Base-by-base conservation (phyloP, 306 rosid species). In the Vigna reflexopilosa region DNA sequence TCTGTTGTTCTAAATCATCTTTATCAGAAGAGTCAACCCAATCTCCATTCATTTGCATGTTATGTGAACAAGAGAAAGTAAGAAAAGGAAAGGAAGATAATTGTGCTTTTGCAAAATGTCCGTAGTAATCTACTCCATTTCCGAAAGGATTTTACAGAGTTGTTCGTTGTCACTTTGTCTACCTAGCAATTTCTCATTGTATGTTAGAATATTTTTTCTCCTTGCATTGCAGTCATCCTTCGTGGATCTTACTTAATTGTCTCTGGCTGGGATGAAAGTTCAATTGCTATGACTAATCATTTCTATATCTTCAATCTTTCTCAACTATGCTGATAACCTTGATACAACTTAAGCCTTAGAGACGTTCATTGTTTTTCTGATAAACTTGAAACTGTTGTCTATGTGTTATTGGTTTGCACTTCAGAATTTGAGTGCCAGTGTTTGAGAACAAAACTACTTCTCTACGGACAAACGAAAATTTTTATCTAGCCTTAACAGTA, bases 21-120 rank as follows among this genome's bases (percentile, higher is more conserved):
- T 72, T 67, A 52, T 66, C 51, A 49, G 51, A 71, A 28, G 76
- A 79, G 87, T 73, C 75, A 72, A 86, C 72, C 79, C 61, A 34
- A 32, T 19, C 61, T 67, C 80, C 54, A 69, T 56, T 55, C 66
- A 44, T 54, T 68, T 10, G 24, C 56, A 68, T 81, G 48, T 63
- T 30, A 65, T 75, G 68, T 48, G 74, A 69, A 48, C 59, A 62
- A 69, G 55, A 72, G 61, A 65, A 56, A 17, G 34, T 50, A 69
- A 32, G 73, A 11, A 47, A 73, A 59, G 8, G 40, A 58, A 70
- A 26, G 28, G 63, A 77, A 12, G 69, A 59, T 14, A 48, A 56
- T 67, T 76, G 50, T 84, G 79, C 68, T 67, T 49, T 75, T 77
- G 74, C 51, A 19, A 57, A 52, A 83, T 76, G 59, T 38, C 47